Evolutionary conservation across 2,329 filamentous ascomycete genomes (phyloP).

Genomic region (Ascochyta rabiei): DNA sequence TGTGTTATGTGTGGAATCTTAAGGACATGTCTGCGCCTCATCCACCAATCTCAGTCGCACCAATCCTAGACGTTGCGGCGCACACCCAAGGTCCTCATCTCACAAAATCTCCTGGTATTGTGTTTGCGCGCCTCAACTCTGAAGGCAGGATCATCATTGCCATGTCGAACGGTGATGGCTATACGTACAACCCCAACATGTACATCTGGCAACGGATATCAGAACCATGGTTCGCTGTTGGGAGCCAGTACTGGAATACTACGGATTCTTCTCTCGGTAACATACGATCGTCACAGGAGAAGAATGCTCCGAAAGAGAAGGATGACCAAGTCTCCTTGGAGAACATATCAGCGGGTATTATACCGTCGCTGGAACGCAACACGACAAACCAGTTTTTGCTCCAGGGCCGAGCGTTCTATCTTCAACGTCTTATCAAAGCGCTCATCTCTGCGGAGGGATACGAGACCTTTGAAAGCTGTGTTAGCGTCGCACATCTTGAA

Average conservation of each 20-base stretch:
- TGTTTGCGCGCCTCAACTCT: constrained; percentile 89
- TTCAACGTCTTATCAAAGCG: constrained; percentile 90
- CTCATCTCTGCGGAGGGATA: constrained; percentile 88
- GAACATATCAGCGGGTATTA: constrained; percentile 84
- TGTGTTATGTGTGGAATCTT: constrained; percentile 94
- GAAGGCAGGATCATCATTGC: constrained; percentile 87
- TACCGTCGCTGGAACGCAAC: constrained; percentile 90
- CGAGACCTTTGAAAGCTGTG: constrained; percentile 86
- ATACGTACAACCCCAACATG: constrained; percentile 84
- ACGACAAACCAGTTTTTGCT: constrained; percentile 92
- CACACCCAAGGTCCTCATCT: constrained; percentile 79
- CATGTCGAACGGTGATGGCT: constrained; percentile 92
- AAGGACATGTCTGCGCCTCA: constrained; percentile 82
- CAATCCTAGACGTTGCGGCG: constrained; percentile 84
- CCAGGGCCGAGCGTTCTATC: constrained; percentile 86
- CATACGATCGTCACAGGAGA: constrained; percentile 66
- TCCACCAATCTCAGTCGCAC: constrained; percentile 85
- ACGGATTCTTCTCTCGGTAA: constrained; percentile 88
- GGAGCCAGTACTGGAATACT: constrained; percentile 98
- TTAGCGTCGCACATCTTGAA: constrained; percentile 93
- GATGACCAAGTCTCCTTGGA: constrained; percentile 59
- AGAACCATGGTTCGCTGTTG: constrained; percentile 97
- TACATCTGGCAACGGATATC: constrained; percentile 94
- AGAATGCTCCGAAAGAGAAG: constrained; percentile 42
- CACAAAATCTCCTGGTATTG: constrained; percentile 80